Evolutionary conservation across 805 yeast species (phyloP), one percentile per base, ranked within the genome.

Genomic region (Yamadazyma scolyti): DNA sequence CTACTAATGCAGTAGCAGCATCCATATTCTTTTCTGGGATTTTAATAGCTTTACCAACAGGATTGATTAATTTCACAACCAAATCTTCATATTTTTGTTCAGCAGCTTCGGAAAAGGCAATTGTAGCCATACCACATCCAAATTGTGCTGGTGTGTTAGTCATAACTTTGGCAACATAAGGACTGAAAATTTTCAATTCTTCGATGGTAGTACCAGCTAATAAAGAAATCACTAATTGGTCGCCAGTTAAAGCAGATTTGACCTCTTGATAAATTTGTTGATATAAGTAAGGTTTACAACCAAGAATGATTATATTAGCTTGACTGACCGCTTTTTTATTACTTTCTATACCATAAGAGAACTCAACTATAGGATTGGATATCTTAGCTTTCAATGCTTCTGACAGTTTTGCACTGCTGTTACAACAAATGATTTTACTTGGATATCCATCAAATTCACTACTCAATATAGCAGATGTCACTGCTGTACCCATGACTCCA

Each of bases 401-500:
- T 5, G 75, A 72, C 34, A 48, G 49, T 27, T 43, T 38, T 27
- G 37, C 47, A 17, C 46, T 34, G 6, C 82, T 75, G 34, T 84
- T 89, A 53, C 94, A 79, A n/a, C 93, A 86, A 43, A 82, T 71
- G 54, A 89, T 81, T 49, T 69, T 75, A 16, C 70, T 52, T 17
- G 97, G 97, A 36, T 72, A 73, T 4, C 80, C 74, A 12, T 54
- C 54, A 40, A 71, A 68, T 16, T 58, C 39, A 8, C 61, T 36
- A 21, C 73, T 71, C 32, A 85, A 62, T 27, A 84, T 77, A 8
- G 97, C 95, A 9, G 85, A 71, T 19, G 86, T 71, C 27, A 93
- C 85, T 8, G 97, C 96, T 11, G 90, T 82, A 37, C 97, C 97
- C 87, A 93, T 85, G 33, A 84, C 88, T 39, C 99, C 99, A 48